phyloP scores from a whole-genome alignment of 2,329 filamentous ascomycete genomes.

The Leptographium radiaticola region DNA sequence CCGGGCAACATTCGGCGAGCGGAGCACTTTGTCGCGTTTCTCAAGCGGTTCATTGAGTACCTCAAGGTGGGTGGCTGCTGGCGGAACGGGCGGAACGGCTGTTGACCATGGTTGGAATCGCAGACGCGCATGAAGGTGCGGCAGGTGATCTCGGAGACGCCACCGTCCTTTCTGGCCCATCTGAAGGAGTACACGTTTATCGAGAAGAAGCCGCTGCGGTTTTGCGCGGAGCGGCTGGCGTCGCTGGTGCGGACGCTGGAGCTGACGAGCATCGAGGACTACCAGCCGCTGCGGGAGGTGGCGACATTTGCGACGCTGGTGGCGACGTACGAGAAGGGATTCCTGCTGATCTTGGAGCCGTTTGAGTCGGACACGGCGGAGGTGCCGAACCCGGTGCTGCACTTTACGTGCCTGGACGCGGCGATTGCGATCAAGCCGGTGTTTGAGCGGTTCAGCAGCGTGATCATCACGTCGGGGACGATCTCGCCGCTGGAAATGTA shows the following conservation, averaged over 20 bases:
- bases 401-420: constrained; percentile 92
- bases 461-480: constrained; percentile 96
- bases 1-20: constrained; percentile 92
- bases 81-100: no score
- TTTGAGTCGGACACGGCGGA: constrained; percentile 72
- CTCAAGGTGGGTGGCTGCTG: constrained; percentile 44
- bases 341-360: constrained; percentile 90
- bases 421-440: constrained; percentile 97
- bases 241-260: constrained; percentile 91
- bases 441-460: constrained; percentile 92
- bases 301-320: constrained; percentile 94
- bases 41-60: constrained; percentile 96
- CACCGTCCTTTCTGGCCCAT: constrained; percentile 83
- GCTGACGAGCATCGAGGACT: constrained; percentile 95
- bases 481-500: constrained; percentile 98
- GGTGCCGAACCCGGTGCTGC: constrained; percentile 77
- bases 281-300: constrained; percentile 90
- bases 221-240: constrained; percentile 88
- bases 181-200: constrained; percentile 95
- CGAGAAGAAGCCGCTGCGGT: constrained; percentile 85
- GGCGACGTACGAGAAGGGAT: constrained; percentile 93
- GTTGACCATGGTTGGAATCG: background rate
- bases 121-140: constrained; percentile 91
- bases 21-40: constrained; percentile 88
- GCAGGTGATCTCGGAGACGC: constrained; percentile 94